These are phyloP conservation scores for Globisporangium cylindrosporum DNA, from an alignment of 352 stramenopile species.

Conservation along the genomic window DNA sequence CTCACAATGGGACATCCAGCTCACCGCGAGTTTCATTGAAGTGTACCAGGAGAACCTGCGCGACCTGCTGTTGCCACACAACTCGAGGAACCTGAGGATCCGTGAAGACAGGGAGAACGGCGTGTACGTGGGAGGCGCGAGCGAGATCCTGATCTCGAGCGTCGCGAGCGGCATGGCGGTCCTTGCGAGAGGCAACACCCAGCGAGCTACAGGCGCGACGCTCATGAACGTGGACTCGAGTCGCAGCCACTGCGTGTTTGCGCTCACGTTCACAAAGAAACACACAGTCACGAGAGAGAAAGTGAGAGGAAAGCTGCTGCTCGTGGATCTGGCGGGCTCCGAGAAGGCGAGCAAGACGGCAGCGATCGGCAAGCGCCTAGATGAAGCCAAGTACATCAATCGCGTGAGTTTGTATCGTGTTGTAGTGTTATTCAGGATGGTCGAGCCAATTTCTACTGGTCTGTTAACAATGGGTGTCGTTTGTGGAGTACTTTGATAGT, in stretches of 20 bases:
- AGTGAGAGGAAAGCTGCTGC: slow-evolving; percentile 34
- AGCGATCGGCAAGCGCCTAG: slow-evolving; percentile 46
- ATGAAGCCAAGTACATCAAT: slow-evolving; percentile 80
- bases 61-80: slow-evolving; percentile 47
- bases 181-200: slow-evolving; percentile 32
- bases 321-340: slow-evolving; percentile 73
- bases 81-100: slow-evolving; percentile 30
- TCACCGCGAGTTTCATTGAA: slow-evolving; percentile 60
- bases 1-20: slow-evolving; percentile 24
- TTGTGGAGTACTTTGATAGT: slow-evolving; percentile 27
- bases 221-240: slow-evolving; percentile 63
- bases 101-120: slow-evolving; percentile 37
- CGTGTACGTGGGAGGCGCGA: slow-evolving; percentile 51
- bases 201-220: slow-evolving; percentile 44
- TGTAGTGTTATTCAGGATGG: not conserved
- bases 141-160: slow-evolving; percentile 36
- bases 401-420: slow-evolving; percentile 24
- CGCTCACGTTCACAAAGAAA: slow-evolving; percentile 40
- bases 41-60: slow-evolving; percentile 70
- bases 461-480: not conserved
- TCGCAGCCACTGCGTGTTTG: slow-evolving; percentile 72
- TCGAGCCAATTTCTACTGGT: not conserved
- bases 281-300: slow-evolving; percentile 7
- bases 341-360: slow-evolving; percentile 58
- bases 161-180: slow-evolving; percentile 27